Percentiles rank a stretch among this genome's conserved stretches.
Conservation (phyloP, 495 filamentous ascomycete genomes). For the Penicillium maclennaniae region DNA sequence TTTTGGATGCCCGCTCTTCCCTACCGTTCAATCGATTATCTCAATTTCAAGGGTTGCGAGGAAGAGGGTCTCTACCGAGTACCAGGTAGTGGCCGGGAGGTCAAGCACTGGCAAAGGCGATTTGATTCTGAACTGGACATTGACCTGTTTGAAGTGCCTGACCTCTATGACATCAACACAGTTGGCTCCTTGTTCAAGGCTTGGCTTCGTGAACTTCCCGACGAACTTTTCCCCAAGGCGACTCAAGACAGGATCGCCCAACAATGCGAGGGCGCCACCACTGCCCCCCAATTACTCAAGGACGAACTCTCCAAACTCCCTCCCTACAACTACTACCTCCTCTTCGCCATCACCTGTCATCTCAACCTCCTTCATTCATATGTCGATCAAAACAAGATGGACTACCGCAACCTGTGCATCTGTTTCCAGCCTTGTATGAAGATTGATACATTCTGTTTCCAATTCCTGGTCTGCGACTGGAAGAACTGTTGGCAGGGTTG, state of each 20-base stretch:
- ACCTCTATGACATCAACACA: slow-evolving; percentile 91
- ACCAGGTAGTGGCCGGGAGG: slow-evolving; percentile 74
- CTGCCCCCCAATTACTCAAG: slow-evolving; percentile 73
- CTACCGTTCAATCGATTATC: slow-evolving; percentile 88
- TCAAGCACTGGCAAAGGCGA: slow-evolving; percentile 81
- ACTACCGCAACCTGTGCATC: slow-evolving; percentile 85
- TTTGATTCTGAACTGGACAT: slow-evolving; percentile 89
- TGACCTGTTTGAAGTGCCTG: slow-evolving; percentile 74
- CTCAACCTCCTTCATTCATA: slow-evolving; percentile 82
- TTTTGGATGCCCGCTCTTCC: slow-evolving; percentile 96
- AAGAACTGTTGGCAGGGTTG: slow-evolving; percentile 93
- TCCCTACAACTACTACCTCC: slow-evolving; percentile 91
- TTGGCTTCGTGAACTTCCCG: slow-evolving; percentile 90
- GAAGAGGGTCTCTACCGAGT: slow-evolving; percentile 88
- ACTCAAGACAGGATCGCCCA: slow-evolving; percentile 69
- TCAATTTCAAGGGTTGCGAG: slow-evolving; percentile 86
- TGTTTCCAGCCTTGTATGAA: slow-evolving; percentile 95
- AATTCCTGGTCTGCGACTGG: slow-evolving; percentile 89
- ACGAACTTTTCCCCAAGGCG: slow-evolving; percentile 80
- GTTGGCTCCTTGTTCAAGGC: slow-evolving; percentile 88
- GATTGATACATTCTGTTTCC: slow-evolving; percentile 86
- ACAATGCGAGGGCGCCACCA: slow-evolving; percentile 69
- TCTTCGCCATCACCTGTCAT: slow-evolving; percentile 93
- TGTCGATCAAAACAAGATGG: slow-evolving; percentile 90
- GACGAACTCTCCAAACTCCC: slow-evolving; percentile 87